Evolutionary conservation across 2,329 filamentous ascomycete genomes (phyloP).

Genomic region (Herpotrichia juniperi): DNA sequence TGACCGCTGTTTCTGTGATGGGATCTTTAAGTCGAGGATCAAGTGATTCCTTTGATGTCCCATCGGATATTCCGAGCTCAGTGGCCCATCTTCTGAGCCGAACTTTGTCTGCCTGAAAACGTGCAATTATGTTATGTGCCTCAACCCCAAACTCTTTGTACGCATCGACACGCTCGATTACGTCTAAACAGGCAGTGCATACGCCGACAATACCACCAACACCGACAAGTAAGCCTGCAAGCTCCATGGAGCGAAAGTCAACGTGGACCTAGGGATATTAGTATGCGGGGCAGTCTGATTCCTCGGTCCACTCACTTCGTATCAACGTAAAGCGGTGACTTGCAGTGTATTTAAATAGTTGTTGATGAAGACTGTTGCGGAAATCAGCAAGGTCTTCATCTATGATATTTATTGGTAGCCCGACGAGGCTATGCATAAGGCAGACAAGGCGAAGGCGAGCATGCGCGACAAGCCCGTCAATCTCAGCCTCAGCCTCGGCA

Average conservation of each 20-base stretch:
- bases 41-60: neutral
- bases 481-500: too few species aligned
- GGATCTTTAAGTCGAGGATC: neutral
- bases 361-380: too few species aligned
- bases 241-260: neutral
- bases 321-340: too few species aligned
- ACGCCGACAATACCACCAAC: neutral
- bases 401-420: too few species aligned
- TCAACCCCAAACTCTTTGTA: neutral
- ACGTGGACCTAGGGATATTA: too few species aligned
- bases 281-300: too few species aligned
- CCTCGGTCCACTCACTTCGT: too few species aligned
- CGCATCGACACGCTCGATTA: neutral
- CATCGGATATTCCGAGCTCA: neutral
- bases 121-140: neutral
- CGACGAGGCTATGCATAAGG: too few species aligned
- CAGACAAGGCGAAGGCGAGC: too few species aligned
- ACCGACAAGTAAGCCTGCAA: neutral
- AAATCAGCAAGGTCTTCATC: too few species aligned
- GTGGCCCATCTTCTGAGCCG: neutral
- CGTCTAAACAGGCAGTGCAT: neutral
- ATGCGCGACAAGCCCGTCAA: too few species aligned
- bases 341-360: too few species aligned
- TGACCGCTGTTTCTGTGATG: neutral
- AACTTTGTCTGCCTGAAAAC: neutral